phyloP scores from a whole-genome alignment of 2,329 filamentous ascomycete genomes.

The Rhynchosporium graminicola region DNA sequence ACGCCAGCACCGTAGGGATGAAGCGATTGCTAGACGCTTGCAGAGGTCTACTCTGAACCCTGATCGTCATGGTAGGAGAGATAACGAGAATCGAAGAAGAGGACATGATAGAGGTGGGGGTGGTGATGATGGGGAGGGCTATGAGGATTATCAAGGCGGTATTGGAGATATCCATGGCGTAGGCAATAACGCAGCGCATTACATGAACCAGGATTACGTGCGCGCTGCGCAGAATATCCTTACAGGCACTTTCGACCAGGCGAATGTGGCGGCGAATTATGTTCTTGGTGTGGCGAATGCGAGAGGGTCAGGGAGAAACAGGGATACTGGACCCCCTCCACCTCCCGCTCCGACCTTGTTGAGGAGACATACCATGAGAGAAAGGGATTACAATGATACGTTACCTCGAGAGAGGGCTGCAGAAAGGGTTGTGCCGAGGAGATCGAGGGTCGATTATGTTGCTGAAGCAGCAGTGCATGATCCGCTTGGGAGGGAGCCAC shows the following conservation, averaged over 20 bases:
- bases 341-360: conserved; percentile 28
- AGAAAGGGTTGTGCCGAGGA: conserved; percentile 34
- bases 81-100: no score
- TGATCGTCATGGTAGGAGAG: neutral
- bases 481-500: conserved; percentile 21
- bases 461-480: conserved; percentile 35
- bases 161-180: conserved; percentile 48
- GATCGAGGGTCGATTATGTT: conserved; percentile 35
- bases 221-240: conserved; percentile 41
- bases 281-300: conserved; percentile 35
- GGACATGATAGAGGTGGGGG: no score
- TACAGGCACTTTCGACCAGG: conserved; percentile 40
- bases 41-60: conserved; percentile 46
- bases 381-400: conserved; percentile 30
- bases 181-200: conserved; percentile 56
- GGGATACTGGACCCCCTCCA: conserved; percentile 28
- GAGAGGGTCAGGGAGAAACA: conserved; percentile 28
- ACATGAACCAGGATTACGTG: conserved; percentile 62
- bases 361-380: conserved; percentile 35
- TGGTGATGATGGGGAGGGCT: neutral
- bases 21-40: conserved; percentile 52
- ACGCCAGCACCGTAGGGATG: conserved; percentile 49
- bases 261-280: conserved; percentile 40
- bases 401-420: conserved; percentile 24
- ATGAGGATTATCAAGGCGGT: conserved; percentile 46